These are phyloP conservation scores for Mortierella sp. DNA, from an alignment of 371 early-diverging fungal genomes.

Conservation along the genomic window DNA sequence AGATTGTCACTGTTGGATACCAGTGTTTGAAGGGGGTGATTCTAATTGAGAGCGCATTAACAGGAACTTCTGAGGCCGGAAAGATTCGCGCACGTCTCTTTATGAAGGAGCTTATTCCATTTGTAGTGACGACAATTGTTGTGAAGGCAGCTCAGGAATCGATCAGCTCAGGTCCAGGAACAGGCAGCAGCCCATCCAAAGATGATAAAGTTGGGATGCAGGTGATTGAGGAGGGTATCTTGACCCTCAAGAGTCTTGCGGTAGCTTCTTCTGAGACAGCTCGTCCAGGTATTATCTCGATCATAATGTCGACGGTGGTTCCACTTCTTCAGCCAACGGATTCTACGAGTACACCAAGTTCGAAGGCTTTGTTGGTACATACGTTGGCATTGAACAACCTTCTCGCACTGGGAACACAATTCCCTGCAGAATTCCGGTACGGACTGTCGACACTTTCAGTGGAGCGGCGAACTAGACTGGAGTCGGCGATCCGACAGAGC, in stretches of 20 bases:
- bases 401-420: constrained; percentile 35
- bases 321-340: constrained; percentile 30
- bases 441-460: constrained; percentile 34
- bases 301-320: constrained; percentile 47
- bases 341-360: background rate
- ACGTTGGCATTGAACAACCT: constrained; percentile 39
- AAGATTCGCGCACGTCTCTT: constrained; percentile 32
- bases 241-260: constrained; percentile 45
- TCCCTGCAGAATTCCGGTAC: constrained; percentile 41
- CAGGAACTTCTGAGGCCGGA: constrained; percentile 6
- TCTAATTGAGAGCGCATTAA: constrained; percentile 23
- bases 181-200: background rate
- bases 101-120: constrained; percentile 44
- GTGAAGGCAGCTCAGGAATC: constrained; percentile 46
- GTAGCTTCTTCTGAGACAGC: constrained; percentile 18
- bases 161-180: background rate
- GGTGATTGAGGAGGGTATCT: constrained; percentile 50
- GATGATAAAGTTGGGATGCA: constrained; percentile 47
- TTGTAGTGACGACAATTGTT: constrained; percentile 53
- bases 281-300: constrained; percentile 33
- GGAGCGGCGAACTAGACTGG: constrained; percentile 41
- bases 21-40: constrained; percentile 44
- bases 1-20: constrained; percentile 54
- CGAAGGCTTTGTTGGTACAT: constrained; percentile 23
- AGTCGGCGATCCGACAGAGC: constrained; percentile 50